A percentile compares a stretch with the other conserved stretches of the same genome.
phyloP scores from a whole-genome alignment of 768 basidiomycete species.

The Suillus bovinus region DNA sequence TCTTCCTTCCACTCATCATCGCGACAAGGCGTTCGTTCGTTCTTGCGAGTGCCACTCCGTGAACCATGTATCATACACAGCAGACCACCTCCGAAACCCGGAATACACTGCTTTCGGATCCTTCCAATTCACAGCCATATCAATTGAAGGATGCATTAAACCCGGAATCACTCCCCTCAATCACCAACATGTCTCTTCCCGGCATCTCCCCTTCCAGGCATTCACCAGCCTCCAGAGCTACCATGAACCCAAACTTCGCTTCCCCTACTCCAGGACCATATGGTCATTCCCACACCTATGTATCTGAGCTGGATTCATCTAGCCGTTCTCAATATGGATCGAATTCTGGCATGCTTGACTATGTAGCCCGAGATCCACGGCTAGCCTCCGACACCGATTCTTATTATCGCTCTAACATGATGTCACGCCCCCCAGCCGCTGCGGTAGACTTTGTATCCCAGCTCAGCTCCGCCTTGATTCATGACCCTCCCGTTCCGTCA shows the following conservation, averaged over 20 bases:
- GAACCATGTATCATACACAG: slow-evolving; percentile 17
- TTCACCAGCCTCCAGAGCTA: slow-evolving; percentile 9
- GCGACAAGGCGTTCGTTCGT: not conserved
- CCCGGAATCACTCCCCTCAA: slow-evolving; percentile 14
- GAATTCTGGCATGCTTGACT: not conserved
- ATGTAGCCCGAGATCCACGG: slow-evolving; percentile 11
- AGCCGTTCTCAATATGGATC: slow-evolving; percentile 11
- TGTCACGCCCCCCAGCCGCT: slow-evolving; percentile 1
- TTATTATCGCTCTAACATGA: not conserved
- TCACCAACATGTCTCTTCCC: slow-evolving; percentile 24
- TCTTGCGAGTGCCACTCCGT: slow-evolving; percentile 1
- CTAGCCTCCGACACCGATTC: slow-evolving; percentile 9
- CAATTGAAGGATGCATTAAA: not conserved
- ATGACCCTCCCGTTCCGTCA: slow-evolving; percentile 6
- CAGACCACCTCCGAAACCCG: slow-evolving; percentile 14
- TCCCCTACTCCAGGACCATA: slow-evolving; percentile 9
- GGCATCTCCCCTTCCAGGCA: slow-evolving; percentile 9
- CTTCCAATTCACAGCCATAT: slow-evolving; percentile 6
- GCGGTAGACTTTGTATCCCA: slow-evolving; percentile 12
- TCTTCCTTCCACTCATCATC: slow-evolving; percentile 6
- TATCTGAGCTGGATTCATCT: slow-evolving; percentile 9
- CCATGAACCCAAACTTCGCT: slow-evolving; percentile 4
- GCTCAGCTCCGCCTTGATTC: slow-evolving; percentile 12
- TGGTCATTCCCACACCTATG: slow-evolving; percentile 10
- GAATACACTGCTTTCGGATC: slow-evolving; percentile 5